Percentiles rank a stretch among this genome's conserved stretches.
Conservation (phyloP, 371 early-diverging fungal species). For the Mortierella sp. region DNA sequence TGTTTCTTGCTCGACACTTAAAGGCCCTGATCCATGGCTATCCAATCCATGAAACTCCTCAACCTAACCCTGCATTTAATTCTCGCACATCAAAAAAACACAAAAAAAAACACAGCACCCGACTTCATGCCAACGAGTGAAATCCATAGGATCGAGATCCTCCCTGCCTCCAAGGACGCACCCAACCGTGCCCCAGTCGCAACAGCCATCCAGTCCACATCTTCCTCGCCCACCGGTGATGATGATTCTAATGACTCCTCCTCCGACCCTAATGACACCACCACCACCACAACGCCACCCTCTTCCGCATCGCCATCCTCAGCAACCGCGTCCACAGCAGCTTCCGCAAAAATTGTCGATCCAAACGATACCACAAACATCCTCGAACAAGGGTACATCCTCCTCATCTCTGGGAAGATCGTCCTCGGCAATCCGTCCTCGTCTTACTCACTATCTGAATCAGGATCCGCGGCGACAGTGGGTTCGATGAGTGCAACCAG, state of each 20-base stretch:
- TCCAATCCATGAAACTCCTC: background rate
- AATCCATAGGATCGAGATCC: constrained; percentile 36
- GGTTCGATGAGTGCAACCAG: constrained; percentile 13
- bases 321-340: background rate
- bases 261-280: constrained; percentile 1
- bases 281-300: background rate
- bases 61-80: background rate
- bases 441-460: constrained; percentile 23
- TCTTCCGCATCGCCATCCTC: background rate
- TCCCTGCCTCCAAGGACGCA: constrained; percentile 33
- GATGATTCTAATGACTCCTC: constrained; percentile 15
- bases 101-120: constrained; percentile 17
- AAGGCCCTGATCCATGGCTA: background rate
- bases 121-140: constrained; percentile 49
- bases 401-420: constrained; percentile 40
- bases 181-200: constrained; percentile 22
- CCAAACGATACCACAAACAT: constrained; percentile 36
- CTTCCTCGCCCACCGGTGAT: constrained; percentile 7
- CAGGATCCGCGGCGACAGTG: constrained; percentile 11
- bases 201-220: background rate
- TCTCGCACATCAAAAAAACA: background rate
- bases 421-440: constrained; percentile 36
- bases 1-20: background rate
- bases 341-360: background rate
- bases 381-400: constrained; percentile 45